phyloP scores from a whole-genome alignment of 306 rosid species.

The Notholithocarpus densiflorus region DNA sequence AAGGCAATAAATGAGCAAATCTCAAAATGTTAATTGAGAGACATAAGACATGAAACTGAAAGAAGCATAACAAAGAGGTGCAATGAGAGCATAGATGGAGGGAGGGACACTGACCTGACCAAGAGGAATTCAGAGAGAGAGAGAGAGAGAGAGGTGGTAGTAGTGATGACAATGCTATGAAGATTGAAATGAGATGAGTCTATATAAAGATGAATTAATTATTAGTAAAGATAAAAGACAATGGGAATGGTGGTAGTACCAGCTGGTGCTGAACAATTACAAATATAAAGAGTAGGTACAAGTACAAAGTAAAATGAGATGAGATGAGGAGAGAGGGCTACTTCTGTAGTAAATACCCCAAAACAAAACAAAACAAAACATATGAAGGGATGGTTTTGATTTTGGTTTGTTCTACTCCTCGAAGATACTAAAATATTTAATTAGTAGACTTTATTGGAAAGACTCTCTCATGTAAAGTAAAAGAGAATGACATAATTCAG shows the following conservation, averaged over 20 bases:
- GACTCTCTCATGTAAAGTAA: conserved; percentile 22
- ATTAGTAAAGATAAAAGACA: conserved; percentile 19
- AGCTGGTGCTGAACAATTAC: not conserved
- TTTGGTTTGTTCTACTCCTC: conserved; percentile 7
- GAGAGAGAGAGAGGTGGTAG: conserved; percentile 6
- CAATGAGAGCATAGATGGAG: conserved; percentile 2
- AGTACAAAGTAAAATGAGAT: not conserved
- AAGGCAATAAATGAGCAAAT: conserved; percentile 2
- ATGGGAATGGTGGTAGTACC: too few species aligned
- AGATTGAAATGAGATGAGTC: conserved; percentile 26
- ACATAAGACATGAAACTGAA: not conserved
- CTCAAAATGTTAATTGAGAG: not conserved
- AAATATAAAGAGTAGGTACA: conserved; percentile 1
- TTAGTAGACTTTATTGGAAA: conserved; percentile 22
- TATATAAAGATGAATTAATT: conserved; percentile 48
- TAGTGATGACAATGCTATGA: conserved; percentile 31
- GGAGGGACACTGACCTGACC: conserved; percentile 45
- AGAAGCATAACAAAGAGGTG: not conserved
- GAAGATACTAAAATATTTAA: not conserved
- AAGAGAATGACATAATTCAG: too few species aligned
- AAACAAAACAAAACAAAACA: too few species aligned
- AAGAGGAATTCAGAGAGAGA: conserved; percentile 62
- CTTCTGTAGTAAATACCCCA: not conserved
- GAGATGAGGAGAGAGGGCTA: not conserved
- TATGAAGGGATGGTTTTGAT: too few species aligned